Conservation (phyloP, 495 filamentous ascomycete species). For the Aspergillus coremiiformis region DNA sequence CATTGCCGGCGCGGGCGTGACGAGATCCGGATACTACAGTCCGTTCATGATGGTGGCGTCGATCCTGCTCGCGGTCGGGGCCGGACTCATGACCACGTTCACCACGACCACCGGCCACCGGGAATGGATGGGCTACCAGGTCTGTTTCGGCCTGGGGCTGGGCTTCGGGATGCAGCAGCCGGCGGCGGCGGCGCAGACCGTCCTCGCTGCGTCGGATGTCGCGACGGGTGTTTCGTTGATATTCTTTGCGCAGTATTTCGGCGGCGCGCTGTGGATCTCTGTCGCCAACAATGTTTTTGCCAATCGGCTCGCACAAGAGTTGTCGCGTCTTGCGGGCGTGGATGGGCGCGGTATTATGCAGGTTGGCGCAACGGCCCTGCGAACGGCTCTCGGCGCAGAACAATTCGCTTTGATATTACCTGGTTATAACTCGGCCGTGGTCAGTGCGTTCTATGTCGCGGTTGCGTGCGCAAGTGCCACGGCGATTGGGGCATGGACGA, state of each 20-base stretch:
- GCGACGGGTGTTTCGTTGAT: conserved; percentile 56
- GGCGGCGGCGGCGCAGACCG: conserved; percentile 56
- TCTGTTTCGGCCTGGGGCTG: conserved; percentile 63
- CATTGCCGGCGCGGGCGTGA: conserved; percentile 36
- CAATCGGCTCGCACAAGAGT: not conserved
- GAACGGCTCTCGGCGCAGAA: not conserved
- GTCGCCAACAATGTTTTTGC: conserved; percentile 7
- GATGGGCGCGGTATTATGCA: not conserved
- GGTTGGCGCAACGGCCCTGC: not conserved
- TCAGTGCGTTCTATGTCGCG: not conserved
- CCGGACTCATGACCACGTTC: conserved; percentile 58
- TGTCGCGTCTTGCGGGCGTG: not conserved
- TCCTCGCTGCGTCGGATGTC: conserved; percentile 49
- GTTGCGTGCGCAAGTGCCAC: not conserved
- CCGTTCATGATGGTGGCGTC: conserved; percentile 50
- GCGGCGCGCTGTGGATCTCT: conserved; percentile 48
- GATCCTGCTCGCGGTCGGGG: conserved; percentile 49
- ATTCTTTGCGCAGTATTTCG: conserved; percentile 60
- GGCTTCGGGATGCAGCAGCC: conserved; percentile 68
- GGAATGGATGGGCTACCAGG: conserved; percentile 63
- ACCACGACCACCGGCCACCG: conserved; percentile 38
- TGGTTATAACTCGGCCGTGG: not conserved
- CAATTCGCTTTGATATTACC: not conserved
- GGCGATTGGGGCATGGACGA: not conserved
- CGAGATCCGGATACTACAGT: conserved; percentile 56